Base-by-base conservation (phyloP, 768 basidiomycete genomes). In the Serendipita vermifera region DNA sequence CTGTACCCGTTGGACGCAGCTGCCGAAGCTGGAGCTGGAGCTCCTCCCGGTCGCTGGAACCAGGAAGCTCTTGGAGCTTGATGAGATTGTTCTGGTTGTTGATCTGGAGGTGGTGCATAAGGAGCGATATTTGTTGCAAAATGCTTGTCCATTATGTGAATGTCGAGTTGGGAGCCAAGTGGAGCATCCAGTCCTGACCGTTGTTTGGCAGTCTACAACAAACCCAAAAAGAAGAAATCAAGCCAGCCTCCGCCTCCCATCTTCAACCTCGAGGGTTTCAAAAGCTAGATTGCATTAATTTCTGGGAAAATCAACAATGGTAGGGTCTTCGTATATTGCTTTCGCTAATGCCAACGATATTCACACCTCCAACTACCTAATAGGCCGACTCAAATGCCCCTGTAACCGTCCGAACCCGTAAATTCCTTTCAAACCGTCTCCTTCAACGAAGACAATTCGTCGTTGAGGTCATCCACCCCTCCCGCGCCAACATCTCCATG, bases 371-470 rank as follows among this genome's bases (percentile, higher is more conserved):
- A n/a, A n/a, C n/a, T n/a, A n/a, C n/a, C n/a, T n/a, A n/a, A n/a
- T n/a, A 88, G 86, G 79, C 85, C 74, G 87, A 87, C 70, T 75
- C 70, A 69, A 76, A 81, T 70, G 79, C 88, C 70, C 83, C 93
- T 59, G 78, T 99, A 64, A 99, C 96, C 63, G 79, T 99, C 69
- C 89, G 96, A 66, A 96, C 96, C 56, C 87, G 93, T 72, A 97
- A 99, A 78, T 98, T 98, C 77, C 87, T 97, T 73, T 96, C 93
- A 69, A 99, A 99, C 81, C 90, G 92, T 59, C 86, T 99, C 62
- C 77, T 99, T 53, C 82, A 87, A 64, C 87, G 96, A 64, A 87
- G 89, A 67, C 96, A 98, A 78, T 93, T 98, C 67, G 79, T 97
- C 64, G 78, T 97, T 62, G 91, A 93, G 64, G 80, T 94, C 63